Evolutionary conservation across 495 filamentous ascomycete species (phyloP).

Genomic region (Penicillium macrosclerotiorum): DNA sequence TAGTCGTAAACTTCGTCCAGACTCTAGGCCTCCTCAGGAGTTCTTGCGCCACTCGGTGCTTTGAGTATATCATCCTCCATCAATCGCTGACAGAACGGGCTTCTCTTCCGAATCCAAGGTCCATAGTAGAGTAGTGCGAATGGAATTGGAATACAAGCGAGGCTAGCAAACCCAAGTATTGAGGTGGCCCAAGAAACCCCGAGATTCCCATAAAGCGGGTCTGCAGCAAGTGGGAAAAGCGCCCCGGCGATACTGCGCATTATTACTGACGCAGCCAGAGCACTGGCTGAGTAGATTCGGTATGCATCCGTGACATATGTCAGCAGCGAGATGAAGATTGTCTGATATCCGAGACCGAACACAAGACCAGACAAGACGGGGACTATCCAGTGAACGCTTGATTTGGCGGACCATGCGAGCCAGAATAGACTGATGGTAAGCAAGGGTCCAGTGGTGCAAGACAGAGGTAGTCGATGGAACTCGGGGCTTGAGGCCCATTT

Average conservation of each 20-base stretch:
- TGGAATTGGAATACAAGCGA: slow-evolving; percentile 42
- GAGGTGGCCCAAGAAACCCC: slow-evolving; percentile 46
- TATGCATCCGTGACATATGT: slow-evolving; percentile 81
- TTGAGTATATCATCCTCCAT: slow-evolving; percentile 23
- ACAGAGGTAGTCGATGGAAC: slow-evolving; percentile 62
- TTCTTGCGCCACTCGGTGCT: slow-evolving; percentile 11
- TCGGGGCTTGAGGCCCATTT: slow-evolving; percentile 53
- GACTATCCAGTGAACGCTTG: slow-evolving; percentile 58
- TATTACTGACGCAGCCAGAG: slow-evolving; percentile 63
- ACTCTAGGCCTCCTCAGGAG: slow-evolving; percentile 15
- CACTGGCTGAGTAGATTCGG: slow-evolving; percentile 65
- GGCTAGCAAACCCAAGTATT: slow-evolving; percentile 43
- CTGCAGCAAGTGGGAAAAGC: slow-evolving; percentile 44
- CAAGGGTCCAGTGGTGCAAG: slow-evolving; percentile 62
- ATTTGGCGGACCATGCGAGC: slow-evolving; percentile 64
- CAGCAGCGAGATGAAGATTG: slow-evolving; percentile 65
- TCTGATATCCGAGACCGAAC: slow-evolving; percentile 67
- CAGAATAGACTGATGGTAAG: slow-evolving; percentile 66
- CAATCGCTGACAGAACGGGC: slow-evolving; percentile 40
- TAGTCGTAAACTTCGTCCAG: background rate
- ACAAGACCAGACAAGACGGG: slow-evolving; percentile 62
- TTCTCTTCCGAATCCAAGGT: slow-evolving; percentile 33
- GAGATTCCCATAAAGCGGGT: slow-evolving; percentile 37
- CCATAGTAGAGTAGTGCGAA: slow-evolving; percentile 39
- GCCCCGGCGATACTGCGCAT: slow-evolving; percentile 62